Evolutionary conservation across 192 early-diverging fungal species (phyloP).

Genomic region (Gonapodya prolifera): DNA sequence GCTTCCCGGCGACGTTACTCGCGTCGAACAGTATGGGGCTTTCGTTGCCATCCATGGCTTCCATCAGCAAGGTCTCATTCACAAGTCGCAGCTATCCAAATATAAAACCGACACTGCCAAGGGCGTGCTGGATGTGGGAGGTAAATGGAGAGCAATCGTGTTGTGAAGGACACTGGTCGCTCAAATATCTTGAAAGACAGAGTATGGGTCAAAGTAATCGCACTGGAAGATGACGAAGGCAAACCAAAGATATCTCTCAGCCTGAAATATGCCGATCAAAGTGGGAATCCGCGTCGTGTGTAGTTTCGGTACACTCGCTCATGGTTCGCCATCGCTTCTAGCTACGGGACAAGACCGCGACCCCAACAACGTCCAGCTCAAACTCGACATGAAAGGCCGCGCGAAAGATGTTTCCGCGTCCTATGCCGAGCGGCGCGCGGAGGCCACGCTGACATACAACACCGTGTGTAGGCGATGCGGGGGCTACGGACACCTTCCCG

Average conservation of each 20-base stretch:
- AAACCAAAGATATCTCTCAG: neutral
- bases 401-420: neutral
- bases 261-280: conserved; percentile 2
- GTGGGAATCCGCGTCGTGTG: neutral
- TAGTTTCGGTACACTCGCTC: neutral
- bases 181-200: neutral
- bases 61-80: neutral
- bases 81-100: conserved; percentile 2
- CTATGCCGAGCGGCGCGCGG: neutral
- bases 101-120: neutral
- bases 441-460: neutral
- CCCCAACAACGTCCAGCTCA: conserved; percentile 3
- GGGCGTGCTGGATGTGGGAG: neutral
- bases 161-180: neutral
- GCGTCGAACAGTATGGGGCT: neutral
- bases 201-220: neutral
- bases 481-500: neutral
- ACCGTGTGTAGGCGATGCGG: neutral
- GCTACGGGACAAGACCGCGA: neutral
- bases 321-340: neutral
- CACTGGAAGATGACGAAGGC: neutral
- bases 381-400: neutral
- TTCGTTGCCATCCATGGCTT: neutral
- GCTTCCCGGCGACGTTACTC: neutral
- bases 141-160: neutral